A percentile compares a stretch with the other conserved stretches of the same genome.
These are phyloP conservation scores for Barnettozyma botsteinii DNA, from an alignment of 805 yeast genomes.

Conservation along the genomic window DNA sequence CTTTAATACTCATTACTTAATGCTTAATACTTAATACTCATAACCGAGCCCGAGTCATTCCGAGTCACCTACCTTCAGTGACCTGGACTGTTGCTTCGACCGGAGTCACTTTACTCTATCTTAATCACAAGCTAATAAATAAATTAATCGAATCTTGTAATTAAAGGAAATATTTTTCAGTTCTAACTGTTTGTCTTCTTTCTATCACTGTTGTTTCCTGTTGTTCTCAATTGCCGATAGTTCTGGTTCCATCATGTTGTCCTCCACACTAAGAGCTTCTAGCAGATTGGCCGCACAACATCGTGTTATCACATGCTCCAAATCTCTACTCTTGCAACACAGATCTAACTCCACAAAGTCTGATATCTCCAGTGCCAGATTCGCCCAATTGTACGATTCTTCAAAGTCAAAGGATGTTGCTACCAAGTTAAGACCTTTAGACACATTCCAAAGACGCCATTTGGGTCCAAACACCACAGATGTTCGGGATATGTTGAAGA, in stretches of 20 bases:
- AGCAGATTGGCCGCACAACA: not conserved
- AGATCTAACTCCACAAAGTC: constrained; percentile 30
- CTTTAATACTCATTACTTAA: too few species aligned
- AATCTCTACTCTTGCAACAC: not conserved
- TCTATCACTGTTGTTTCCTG: not conserved
- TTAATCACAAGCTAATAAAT: too few species aligned
- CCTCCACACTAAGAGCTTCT: not conserved
- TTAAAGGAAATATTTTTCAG: too few species aligned
- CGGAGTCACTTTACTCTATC: too few species aligned
- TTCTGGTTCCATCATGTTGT: not conserved
- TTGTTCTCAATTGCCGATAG: not conserved
- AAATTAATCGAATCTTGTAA: too few species aligned
- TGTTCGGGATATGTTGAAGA: constrained; percentile 57
- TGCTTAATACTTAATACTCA: too few species aligned
- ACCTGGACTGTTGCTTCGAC: too few species aligned
- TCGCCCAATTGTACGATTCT: constrained; percentile 42
- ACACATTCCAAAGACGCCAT: constrained; percentile 87
- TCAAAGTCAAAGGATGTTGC: constrained; percentile 16
- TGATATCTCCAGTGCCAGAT: constrained; percentile 51
- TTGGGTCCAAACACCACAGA: constrained; percentile 72
- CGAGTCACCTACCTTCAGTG: too few species aligned
- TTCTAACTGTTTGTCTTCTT: not conserved
- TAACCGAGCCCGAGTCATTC: too few species aligned
- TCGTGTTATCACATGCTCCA: not conserved
- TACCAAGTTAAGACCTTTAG: constrained; percentile 40